phyloP scores from a whole-genome alignment of 2,329 filamentous ascomycete species.

The Leptographium wingfieldii region DNA sequence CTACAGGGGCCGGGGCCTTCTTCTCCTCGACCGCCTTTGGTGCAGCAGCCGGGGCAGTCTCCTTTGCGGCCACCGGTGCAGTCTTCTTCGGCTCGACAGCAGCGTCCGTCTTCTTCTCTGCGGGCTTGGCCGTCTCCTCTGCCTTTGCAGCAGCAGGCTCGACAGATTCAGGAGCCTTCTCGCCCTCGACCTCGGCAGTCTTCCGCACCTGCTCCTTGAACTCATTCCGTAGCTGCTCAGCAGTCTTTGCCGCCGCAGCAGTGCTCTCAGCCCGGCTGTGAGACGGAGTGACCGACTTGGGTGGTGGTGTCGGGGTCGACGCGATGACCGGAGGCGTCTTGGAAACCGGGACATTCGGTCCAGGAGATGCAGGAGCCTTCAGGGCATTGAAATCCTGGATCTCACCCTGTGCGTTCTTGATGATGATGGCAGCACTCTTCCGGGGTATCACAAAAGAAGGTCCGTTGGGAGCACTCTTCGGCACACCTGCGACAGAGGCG shows the following conservation, averaged over 20 bases:
- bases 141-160: neutral
- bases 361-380: slow-evolving; percentile 45
- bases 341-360: slow-evolving; percentile 35
- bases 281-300: slow-evolving; percentile 56
- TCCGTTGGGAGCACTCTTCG: slow-evolving; percentile 23
- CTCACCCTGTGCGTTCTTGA: slow-evolving; percentile 75
- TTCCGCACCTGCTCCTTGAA: slow-evolving; percentile 67
- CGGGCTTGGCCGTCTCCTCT: neutral
- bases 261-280: slow-evolving; percentile 62
- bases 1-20: neutral
- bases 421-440: slow-evolving; percentile 65
- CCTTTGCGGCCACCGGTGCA: neutral
- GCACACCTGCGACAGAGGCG: slow-evolving; percentile 29
- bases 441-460: slow-evolving; percentile 38
- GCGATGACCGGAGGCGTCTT: slow-evolving; percentile 60
- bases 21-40: neutral
- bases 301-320: slow-evolving; percentile 67
- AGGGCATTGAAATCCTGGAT: slow-evolving; percentile 55
- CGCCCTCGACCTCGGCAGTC: slow-evolving; percentile 9
- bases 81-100: slow-evolving; percentile 1
- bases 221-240: slow-evolving; percentile 72
- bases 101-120: neutral
- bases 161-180: slow-evolving; percentile 12
- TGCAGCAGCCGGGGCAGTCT: neutral
- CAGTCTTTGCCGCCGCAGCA: slow-evolving; percentile 52